Conservation (phyloP, 176 grass and related monocot species). For the Avena eriantha region DNA sequence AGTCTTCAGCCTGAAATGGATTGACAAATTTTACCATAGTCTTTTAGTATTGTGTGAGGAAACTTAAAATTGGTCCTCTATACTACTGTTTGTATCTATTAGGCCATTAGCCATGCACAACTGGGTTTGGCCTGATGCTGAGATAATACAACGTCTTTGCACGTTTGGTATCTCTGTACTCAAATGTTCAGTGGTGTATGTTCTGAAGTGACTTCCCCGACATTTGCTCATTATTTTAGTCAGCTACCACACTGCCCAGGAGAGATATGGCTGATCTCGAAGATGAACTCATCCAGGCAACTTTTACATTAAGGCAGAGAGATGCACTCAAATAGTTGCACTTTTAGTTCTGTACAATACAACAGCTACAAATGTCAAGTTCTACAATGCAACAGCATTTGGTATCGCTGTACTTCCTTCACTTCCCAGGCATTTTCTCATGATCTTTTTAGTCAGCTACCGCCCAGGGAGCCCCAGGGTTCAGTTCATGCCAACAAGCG, state of each 20-base stretch:
- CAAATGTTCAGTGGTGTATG: background rate
- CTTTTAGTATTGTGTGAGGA: background rate
- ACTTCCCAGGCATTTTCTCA: too few relatives aligned
- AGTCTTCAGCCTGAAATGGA: background rate
- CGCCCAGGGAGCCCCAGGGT: too few relatives aligned
- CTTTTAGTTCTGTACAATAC: background rate
- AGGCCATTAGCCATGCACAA: background rate
- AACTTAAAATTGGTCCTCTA: background rate
- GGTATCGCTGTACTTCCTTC: too few relatives aligned
- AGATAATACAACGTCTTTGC: background rate
- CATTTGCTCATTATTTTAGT: background rate
- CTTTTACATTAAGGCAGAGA: background rate
- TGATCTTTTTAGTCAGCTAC: too few relatives aligned
- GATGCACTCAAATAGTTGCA: background rate
- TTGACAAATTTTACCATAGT: background rate
- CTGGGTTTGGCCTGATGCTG: background rate
- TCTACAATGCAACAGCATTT: background rate
- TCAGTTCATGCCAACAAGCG: too few relatives aligned
- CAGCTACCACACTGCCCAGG: too few relatives aligned
- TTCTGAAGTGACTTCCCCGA: background rate
- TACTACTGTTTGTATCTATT: slow-evolving; percentile 37
- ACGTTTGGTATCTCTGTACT: background rate
- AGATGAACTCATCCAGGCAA: background rate
- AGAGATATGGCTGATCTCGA: background rate
- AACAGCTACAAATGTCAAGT: background rate